These are phyloP conservation scores for Ophiostoma quercus DNA, from an alignment of 2,329 filamentous ascomycete genomes.

Conservation along the genomic window DNA sequence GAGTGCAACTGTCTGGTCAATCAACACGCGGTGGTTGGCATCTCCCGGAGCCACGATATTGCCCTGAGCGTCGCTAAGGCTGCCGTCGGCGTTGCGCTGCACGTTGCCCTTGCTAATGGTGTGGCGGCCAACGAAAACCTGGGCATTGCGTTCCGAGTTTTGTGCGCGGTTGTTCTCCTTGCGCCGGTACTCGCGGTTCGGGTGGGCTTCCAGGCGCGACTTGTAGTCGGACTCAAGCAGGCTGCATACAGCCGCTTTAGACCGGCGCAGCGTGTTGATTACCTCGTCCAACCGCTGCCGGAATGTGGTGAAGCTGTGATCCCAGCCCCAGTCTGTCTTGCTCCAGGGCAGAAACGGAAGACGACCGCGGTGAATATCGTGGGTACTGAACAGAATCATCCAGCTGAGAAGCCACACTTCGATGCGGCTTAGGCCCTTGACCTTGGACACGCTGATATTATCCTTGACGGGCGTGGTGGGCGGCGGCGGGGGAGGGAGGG, in stretches of 20 bases:
- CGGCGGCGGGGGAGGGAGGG: too few species aligned
- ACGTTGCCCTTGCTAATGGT: conserved; percentile 26
- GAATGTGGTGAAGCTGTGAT: conserved; percentile 23
- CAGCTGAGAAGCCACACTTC: conserved; percentile 28
- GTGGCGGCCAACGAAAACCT: conserved; percentile 27
- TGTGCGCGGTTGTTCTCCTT: conserved; percentile 29
- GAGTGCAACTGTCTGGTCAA: conserved; percentile 26
- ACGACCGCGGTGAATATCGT: conserved; percentile 25
- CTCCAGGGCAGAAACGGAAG: conserved; percentile 27
- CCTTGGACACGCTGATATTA: conserved; percentile 26
- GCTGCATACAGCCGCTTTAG: conserved; percentile 28
- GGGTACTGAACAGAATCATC: conserved; percentile 25
- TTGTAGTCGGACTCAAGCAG: conserved; percentile 27
- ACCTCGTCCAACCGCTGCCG: conserved; percentile 25
- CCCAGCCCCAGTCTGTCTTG: conserved; percentile 28
- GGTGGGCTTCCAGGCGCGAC: conserved; percentile 26
- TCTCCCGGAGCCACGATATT: conserved; percentile 23
- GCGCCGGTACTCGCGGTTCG: conserved; percentile 27
- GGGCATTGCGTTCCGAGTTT: conserved; percentile 28
- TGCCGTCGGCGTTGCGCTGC: conserved; percentile 19
- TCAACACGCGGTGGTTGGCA: conserved; percentile 22
- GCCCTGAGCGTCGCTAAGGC: conserved; percentile 27
- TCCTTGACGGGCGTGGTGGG: conserved; percentile 20
- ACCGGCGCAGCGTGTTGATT: conserved; percentile 22
- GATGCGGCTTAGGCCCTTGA: conserved; percentile 26